phyloP scores from a whole-genome alignment of 2,329 filamentous ascomycete genomes.

The Curvularia verruculosa region DNA sequence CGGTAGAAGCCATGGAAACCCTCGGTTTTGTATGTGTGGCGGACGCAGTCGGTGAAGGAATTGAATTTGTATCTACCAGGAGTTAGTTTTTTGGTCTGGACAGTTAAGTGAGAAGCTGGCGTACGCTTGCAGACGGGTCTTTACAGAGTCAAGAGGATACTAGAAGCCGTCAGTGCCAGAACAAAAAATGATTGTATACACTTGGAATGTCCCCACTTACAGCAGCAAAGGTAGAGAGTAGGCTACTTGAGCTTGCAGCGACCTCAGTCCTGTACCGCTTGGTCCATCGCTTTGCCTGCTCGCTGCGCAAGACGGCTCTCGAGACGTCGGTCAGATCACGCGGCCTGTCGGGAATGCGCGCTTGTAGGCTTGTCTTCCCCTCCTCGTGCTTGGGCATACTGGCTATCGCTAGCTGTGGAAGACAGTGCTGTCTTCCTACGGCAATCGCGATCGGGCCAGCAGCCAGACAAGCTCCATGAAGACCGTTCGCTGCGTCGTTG shows the following conservation, averaged over 20 bases:
- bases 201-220: conserved; percentile 44
- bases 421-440: conserved; percentile 62
- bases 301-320: conserved; percentile 44
- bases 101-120: conserved; percentile 18
- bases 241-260: conserved; percentile 75
- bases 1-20: conserved; percentile 59
- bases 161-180: conserved; percentile 37
- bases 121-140: conserved; percentile 83
- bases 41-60: conserved; percentile 75
- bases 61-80: conserved; percentile 68
- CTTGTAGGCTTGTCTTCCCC: conserved; percentile 28
- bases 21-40: conserved; percentile 70
- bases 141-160: conserved; percentile 87
- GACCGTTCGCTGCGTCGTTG: conserved; percentile 39
- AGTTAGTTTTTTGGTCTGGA: conserved; percentile 29
- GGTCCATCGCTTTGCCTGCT: conserved; percentile 62
- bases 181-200: too few species aligned
- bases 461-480: conserved; percentile 63
- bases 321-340: conserved; percentile 49
- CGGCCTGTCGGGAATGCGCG: conserved; percentile 37
- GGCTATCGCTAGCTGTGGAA: conserved; percentile 57
- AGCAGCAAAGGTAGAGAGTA: conserved; percentile 78
- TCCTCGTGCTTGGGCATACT: conserved; percentile 50
- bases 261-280: conserved; percentile 83
- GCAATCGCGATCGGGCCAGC: conserved; percentile 64